Conservation (phyloP, 2,329 filamentous ascomycete genomes). For the Monilinia polystroma region DNA sequence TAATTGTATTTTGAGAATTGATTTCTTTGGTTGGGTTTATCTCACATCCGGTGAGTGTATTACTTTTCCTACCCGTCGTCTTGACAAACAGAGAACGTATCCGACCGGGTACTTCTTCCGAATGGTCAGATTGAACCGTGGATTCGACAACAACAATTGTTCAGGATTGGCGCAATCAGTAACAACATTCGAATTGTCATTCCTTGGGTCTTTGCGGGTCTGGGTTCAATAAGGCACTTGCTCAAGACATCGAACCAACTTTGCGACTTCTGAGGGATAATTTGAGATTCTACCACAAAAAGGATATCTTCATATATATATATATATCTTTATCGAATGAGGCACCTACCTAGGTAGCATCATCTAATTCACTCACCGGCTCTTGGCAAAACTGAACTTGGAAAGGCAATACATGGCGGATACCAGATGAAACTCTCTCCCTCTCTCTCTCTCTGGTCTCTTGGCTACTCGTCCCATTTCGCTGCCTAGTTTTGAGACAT, state of each 20-base stretch:
- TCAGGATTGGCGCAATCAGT: background rate
- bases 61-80: slow-evolving; percentile 3
- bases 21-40: slow-evolving; percentile 3
- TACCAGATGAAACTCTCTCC: background rate
- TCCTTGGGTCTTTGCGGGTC: background rate
- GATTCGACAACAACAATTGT: slow-evolving; percentile 15
- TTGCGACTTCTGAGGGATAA: background rate
- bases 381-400: background rate
- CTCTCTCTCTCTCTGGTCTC: background rate
- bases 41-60: slow-evolving; percentile 23
- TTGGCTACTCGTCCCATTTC: background rate
- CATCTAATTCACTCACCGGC: slow-evolving; percentile 1
- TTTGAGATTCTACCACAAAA: background rate
- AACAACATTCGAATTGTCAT: background rate
- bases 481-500: background rate
- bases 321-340: background rate
- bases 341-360: background rate
- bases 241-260: background rate
- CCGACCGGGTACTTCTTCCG: slow-evolving; percentile 11
- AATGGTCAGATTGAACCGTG: background rate
- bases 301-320: background rate
- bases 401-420: background rate
- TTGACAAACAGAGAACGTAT: background rate
- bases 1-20: slow-evolving; percentile 7
- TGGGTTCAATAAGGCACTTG: background rate